Percentiles rank a stretch among this genome's conserved stretches.
Evolutionary conservation across 768 basidiomycete species (phyloP).

Genomic region (Solioccasus polychromus): DNA sequence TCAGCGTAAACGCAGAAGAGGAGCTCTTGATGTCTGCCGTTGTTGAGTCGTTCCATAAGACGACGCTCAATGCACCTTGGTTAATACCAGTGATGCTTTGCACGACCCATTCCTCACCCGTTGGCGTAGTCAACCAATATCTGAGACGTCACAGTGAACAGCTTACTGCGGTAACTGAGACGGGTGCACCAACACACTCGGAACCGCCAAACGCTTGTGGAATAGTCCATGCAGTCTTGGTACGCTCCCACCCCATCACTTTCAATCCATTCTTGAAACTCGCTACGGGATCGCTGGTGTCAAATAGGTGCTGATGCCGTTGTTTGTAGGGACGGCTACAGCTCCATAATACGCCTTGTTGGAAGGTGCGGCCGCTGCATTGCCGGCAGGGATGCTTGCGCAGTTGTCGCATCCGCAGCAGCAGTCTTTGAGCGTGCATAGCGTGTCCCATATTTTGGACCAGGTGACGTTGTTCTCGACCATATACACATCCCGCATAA

Average conservation of each 20-base stretch:
- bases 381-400: slow-evolving; percentile 40
- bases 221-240: slow-evolving; percentile 74
- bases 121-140: slow-evolving; percentile 63
- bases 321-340: slow-evolving; percentile 24
- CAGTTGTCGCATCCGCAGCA: slow-evolving; percentile 77
- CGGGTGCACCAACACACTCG: slow-evolving; percentile 26
- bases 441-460: slow-evolving; percentile 58
- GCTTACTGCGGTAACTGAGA: no score
- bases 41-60: slow-evolving; percentile 52
- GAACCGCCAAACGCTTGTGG: slow-evolving; percentile 68
- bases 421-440: slow-evolving; percentile 63
- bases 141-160: slow-evolving; percentile 22
- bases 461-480: slow-evolving; percentile 60
- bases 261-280: slow-evolving; percentile 58
- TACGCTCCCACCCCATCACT: slow-evolving; percentile 64
- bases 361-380: slow-evolving; percentile 24
- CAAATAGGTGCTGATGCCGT: slow-evolving; percentile 45
- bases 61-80: slow-evolving; percentile 60
- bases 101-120: slow-evolving; percentile 67
- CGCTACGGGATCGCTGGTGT: slow-evolving; percentile 66
- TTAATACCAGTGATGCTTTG: slow-evolving; percentile 66
- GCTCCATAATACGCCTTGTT: slow-evolving; percentile 18
- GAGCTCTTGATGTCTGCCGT: slow-evolving; percentile 49
- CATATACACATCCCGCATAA: slow-evolving; percentile 61
- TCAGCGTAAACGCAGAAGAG: slow-evolving; percentile 46